These are phyloP conservation scores for Rhizopogon roseolus DNA, from an alignment of 768 basidiomycete genomes.

Conservation along the genomic window DNA sequence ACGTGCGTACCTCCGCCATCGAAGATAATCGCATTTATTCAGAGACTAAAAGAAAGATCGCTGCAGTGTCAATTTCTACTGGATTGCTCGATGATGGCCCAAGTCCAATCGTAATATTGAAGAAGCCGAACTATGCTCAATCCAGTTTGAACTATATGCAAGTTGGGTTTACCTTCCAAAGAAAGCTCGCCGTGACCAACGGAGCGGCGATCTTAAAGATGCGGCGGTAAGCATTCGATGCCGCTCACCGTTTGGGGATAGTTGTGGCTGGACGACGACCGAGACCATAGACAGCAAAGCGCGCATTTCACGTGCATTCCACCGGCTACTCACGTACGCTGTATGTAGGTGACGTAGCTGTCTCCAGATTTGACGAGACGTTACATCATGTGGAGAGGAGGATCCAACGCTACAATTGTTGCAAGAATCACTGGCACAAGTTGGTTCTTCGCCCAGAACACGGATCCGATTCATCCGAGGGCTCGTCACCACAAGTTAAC, in stretches of 20 bases:
- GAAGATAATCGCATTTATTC: not conserved
- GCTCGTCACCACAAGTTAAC: not conserved
- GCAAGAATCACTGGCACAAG: no score
- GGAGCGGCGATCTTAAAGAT: no score
- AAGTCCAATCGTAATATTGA: not conserved
- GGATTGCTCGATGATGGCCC: not conserved
- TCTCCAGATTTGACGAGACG: no score
- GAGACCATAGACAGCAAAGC: no score
- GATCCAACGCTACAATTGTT: not conserved
- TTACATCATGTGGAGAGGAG: not conserved
- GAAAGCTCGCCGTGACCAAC: no score
- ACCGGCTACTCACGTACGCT: no score
- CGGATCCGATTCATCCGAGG: not conserved
- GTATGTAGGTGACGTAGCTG: no score
- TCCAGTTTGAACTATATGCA: not conserved
- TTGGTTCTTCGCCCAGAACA: not conserved
- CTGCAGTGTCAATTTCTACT: not conserved
- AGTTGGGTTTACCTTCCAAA: not conserved
- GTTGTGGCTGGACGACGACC: no score
- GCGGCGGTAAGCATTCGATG: no score
- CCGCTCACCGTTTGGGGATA: no score
- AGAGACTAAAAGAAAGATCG: not conserved
- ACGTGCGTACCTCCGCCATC: not conserved
- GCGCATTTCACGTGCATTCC: no score
- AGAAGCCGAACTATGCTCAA: not conserved